Conservation (phyloP, 306 rosid genomes). For the Gastrolobium bilobum region DNA sequence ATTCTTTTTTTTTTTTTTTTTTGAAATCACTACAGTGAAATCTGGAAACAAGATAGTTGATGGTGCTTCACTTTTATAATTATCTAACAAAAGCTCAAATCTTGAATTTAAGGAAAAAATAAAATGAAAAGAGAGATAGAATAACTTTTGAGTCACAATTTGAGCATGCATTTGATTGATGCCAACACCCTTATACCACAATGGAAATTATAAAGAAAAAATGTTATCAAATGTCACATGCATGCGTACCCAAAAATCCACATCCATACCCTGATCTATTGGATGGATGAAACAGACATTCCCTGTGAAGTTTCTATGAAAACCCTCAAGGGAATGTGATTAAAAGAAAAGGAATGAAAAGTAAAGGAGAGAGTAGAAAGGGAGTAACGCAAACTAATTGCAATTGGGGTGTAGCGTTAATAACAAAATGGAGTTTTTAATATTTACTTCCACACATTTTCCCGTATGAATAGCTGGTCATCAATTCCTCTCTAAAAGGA, state of each 20-base stretch:
- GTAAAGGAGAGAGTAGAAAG: background rate
- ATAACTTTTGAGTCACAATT: background rate
- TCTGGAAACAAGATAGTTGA: background rate
- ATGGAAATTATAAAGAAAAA: background rate
- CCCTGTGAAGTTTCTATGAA: conserved; percentile 51
- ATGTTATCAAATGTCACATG: background rate
- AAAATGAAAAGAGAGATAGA: background rate
- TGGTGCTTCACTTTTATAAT: background rate
- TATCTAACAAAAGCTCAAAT: conserved; percentile 9
- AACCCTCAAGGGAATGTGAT: conserved; percentile 51
- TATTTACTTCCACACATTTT: conserved; percentile 44
- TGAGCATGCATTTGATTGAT: background rate
- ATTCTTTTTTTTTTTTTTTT: background rate
- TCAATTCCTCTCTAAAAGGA: conserved; percentile 30
- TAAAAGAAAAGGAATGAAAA: conserved; percentile 16
- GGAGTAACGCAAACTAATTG: conserved; percentile 33
- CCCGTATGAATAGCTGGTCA: conserved; percentile 48
- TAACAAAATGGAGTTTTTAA: background rate
- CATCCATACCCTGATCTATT: background rate
- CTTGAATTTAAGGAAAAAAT: background rate
- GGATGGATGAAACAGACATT: conserved; percentile 40
- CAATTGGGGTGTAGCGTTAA: conserved; percentile 16
- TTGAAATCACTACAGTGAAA: background rate
- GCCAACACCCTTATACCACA: background rate
- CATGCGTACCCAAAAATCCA: conserved; percentile 38